Conservation (phyloP, 2,329 filamentous ascomycete genomes). For the Furcasterigmium furcatum region DNA sequence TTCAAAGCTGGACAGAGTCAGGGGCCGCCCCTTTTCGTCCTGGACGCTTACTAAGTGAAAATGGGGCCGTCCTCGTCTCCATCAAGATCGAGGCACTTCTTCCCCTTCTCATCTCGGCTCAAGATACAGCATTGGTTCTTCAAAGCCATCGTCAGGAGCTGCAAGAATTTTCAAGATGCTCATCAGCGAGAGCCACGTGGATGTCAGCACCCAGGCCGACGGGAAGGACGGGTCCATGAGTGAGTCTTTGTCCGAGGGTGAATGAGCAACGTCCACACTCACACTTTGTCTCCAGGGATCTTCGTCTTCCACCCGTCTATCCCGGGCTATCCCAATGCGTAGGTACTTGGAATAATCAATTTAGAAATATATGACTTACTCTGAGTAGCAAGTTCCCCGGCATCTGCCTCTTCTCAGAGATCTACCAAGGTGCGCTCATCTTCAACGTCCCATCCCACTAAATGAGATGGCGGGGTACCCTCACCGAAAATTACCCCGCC, state of each 20-base stretch:
- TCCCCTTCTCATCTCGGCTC: too few species aligned
- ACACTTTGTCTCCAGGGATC: conserved; percentile 56
- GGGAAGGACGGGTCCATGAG: conserved; percentile 54
- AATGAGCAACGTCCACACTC: background rate
- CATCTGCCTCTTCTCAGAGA: conserved; percentile 87
- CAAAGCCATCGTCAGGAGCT: too few species aligned
- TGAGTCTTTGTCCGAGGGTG: conserved; percentile 20
- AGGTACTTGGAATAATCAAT: conserved; percentile 27
- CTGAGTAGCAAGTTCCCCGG: conserved; percentile 68
- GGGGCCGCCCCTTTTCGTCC: too few species aligned
- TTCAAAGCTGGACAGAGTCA: too few species aligned
- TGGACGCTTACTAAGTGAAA: too few species aligned
- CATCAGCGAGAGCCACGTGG: conserved; percentile 49
- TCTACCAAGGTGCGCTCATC: conserved; percentile 87
- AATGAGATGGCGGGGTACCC: conserved; percentile 7
- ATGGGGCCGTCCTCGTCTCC: too few species aligned
- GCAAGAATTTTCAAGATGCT: conserved; percentile 44
- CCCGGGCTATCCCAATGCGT: conserved; percentile 82
- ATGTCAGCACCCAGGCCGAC: conserved; percentile 47
- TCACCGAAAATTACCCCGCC: conserved; percentile 6
- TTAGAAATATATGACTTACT: conserved; percentile 3
- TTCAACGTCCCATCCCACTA: too few species aligned
- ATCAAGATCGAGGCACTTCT: too few species aligned
- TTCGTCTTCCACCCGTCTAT: conserved; percentile 87
- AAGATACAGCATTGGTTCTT: too few species aligned